phyloP scores from a whole-genome alignment of 129 eudicot genomes.

The Pseudognaphalium luteoalbum region DNA sequence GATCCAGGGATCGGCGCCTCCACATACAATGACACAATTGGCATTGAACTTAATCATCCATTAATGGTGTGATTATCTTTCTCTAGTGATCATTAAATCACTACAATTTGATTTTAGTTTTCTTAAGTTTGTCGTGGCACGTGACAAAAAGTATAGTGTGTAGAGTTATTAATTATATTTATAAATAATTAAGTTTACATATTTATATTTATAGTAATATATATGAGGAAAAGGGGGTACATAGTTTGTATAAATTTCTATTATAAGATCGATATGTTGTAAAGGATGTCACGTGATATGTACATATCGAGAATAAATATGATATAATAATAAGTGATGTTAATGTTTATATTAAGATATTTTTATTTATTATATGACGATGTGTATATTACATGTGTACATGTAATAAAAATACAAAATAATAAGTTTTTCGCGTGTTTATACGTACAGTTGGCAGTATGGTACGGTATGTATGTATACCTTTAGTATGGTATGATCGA shows the following conservation, averaged over 20 bases:
- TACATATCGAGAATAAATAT: slow-evolving; percentile 22
- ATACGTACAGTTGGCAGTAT: slow-evolving; percentile 17
- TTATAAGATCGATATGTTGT: neutral
- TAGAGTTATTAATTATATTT: neutral
- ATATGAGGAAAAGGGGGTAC: neutral
- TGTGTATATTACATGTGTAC: neutral
- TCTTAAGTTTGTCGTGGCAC: slow-evolving; percentile 24
- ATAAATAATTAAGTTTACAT: neutral
- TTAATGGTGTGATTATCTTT: slow-evolving; percentile 30
- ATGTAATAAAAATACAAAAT: neutral
- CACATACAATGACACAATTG: slow-evolving; percentile 31
- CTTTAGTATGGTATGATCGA: neutral
- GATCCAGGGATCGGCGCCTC: slow-evolving; percentile 46
- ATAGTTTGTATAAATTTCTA: slow-evolving; percentile 4
- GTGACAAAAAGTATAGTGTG: slow-evolving; percentile 29
- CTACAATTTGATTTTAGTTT: slow-evolving; percentile 13
- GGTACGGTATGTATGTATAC: neutral
- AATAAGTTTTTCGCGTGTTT: neutral
- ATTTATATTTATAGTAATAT: neutral
- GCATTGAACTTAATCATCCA: slow-evolving; percentile 39
- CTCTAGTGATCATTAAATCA: neutral
- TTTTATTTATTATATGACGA: neutral
- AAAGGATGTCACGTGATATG: slow-evolving; percentile 36
- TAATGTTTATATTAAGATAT: slow-evolving; percentile 11
- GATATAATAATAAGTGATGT: neutral